phyloP scores from a whole-genome alignment of 1,284 basidiomycete genomes.

The Ustilago nuda region DNA sequence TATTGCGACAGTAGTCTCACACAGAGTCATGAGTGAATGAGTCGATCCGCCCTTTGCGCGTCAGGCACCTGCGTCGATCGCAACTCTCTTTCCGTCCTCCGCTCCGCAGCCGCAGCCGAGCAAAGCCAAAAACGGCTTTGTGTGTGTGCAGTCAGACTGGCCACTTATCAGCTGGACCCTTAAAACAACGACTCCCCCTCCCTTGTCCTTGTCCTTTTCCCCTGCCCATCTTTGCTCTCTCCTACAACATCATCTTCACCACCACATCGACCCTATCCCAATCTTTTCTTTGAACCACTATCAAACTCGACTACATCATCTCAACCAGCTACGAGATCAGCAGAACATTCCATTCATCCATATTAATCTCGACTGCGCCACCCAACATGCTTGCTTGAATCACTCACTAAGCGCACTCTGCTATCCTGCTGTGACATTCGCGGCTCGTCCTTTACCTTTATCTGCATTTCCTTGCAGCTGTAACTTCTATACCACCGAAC shows the following conservation, averaged over 20 bases:
- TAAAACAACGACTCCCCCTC: neutral
- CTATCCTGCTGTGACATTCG: neutral
- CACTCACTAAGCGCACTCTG: neutral
- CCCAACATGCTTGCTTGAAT: conserved; percentile 31
- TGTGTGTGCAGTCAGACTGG: neutral
- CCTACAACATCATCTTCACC: neutral
- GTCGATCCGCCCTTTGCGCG: conserved; percentile 8
- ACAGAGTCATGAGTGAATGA: neutral
- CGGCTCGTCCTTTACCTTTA: conserved; percentile 13
- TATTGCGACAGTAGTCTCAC: conserved; percentile 5
- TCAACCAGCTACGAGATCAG: neutral
- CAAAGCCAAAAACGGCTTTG: neutral
- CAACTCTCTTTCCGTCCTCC: conserved; percentile 3
- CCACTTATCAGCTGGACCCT: conserved; percentile 16
- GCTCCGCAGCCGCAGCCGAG: neutral
- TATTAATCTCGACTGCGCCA: neutral
- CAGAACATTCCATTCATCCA: neutral
- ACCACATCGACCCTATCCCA: neutral
- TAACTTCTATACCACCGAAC: conserved; percentile 22
- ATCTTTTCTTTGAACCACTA: no score
- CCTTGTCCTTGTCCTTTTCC: neutral
- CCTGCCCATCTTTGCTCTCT: neutral
- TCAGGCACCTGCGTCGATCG: neutral
- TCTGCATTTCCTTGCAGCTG: conserved; percentile 20
- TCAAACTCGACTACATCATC: neutral